Evolutionary conservation across 192 early-diverging fungal genomes (phyloP).

Genomic region (Glomus cerebriforme): DNA sequence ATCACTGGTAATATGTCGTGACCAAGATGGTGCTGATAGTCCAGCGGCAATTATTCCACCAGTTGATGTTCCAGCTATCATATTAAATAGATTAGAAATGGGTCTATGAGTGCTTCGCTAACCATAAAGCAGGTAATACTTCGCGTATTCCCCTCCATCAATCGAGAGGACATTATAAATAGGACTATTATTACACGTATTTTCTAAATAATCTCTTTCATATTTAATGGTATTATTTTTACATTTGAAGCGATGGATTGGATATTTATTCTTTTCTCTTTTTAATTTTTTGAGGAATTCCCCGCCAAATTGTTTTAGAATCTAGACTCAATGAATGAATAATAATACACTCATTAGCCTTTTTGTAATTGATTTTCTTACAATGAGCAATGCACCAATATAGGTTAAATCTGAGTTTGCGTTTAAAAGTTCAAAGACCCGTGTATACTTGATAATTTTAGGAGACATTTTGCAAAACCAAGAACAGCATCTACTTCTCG

Average conservation of each 20-base stretch:
- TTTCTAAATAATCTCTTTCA: background rate
- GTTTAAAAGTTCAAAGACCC: background rate
- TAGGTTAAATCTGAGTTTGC: background rate
- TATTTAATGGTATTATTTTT: background rate
- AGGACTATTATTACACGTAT: background rate
- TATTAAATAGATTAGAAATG: slow-evolving; percentile 9
- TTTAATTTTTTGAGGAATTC: background rate
- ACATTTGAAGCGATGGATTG: background rate
- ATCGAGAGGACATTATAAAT: background rate
- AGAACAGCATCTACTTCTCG: background rate
- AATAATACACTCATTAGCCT: background rate
- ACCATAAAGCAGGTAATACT: slow-evolving; percentile 7
- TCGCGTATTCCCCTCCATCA: slow-evolving; percentile 4
- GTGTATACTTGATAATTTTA: background rate
- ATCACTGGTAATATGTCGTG: too few species aligned
- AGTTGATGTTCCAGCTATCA: slow-evolving; percentile 12
- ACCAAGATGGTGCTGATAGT: background rate
- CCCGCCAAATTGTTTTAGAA: background rate
- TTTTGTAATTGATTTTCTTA: background rate
- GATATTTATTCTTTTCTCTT: background rate
- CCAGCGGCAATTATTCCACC: background rate
- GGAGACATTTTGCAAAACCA: background rate
- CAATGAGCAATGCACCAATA: background rate
- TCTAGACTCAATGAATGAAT: background rate
- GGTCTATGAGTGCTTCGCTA: slow-evolving; percentile 5